Conservation (phyloP, 495 filamentous ascomycete genomes). For the Corynascus novoguineensis region DNA sequence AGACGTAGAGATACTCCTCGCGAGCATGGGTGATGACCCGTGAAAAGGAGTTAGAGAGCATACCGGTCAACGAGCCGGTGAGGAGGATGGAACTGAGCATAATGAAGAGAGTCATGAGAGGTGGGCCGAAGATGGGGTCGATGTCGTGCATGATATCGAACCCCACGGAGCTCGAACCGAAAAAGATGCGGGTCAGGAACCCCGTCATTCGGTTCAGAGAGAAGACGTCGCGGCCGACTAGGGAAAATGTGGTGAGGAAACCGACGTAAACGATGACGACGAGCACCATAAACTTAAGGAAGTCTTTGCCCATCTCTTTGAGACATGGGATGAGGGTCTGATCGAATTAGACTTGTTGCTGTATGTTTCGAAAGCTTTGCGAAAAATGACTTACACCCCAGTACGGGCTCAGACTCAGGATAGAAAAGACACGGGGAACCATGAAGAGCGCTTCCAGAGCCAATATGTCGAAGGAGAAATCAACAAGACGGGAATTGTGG, state of each 20-base stretch:
- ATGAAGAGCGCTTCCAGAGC: conserved; percentile 86
- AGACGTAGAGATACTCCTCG: conserved; percentile 86
- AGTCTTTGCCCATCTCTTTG: conserved; percentile 92
- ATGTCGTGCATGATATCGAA: conserved; percentile 56
- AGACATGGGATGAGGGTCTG: conserved; percentile 67
- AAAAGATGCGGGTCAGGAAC: conserved; percentile 81
- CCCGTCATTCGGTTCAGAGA: conserved; percentile 73
- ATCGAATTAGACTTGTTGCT: not conserved
- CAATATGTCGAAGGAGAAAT: conserved; percentile 80
- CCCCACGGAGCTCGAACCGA: conserved; percentile 69
- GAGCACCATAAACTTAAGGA: conserved; percentile 84
- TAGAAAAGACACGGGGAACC: conserved; percentile 82
- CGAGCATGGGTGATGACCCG: conserved; percentile 66
- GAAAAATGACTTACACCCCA: conserved; percentile 56
- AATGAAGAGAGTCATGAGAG: conserved; percentile 76
- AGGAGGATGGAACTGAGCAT: conserved; percentile 83
- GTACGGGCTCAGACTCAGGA: conserved; percentile 83
- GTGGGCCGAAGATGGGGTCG: conserved; percentile 52
- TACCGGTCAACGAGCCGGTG: conserved; percentile 85
- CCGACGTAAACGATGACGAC: conserved; percentile 78
- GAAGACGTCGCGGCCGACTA: conserved; percentile 74
- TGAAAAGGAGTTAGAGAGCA: conserved; percentile 83
- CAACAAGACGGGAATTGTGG: conserved; percentile 56
- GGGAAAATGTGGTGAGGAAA: conserved; percentile 87
- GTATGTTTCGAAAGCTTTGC: not conserved